phyloP scores from a whole-genome alignment of 1,139 yeast genomes.

The Protomyces lactucae-debilis region DNA sequence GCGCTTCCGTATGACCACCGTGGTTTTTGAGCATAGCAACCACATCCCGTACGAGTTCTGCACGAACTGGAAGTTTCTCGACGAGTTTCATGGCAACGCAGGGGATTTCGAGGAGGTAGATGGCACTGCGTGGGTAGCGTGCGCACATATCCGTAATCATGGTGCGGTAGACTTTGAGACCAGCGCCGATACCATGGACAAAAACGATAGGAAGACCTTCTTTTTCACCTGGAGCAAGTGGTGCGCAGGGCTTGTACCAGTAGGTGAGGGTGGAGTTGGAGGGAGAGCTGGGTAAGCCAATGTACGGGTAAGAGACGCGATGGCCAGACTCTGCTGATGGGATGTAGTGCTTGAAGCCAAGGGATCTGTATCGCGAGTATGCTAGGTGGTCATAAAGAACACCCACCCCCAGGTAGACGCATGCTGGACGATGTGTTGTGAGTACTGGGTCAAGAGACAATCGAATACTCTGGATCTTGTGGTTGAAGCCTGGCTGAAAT shows the following conservation, averaged over 20 bases:
- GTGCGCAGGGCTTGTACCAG: conserved; percentile 22
- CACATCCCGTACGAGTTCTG: conserved; percentile 17
- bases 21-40: background rate
- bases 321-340: conserved; percentile 17
- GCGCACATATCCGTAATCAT: conserved; percentile 5
- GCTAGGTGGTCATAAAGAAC: conserved; percentile 20
- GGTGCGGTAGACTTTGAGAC: conserved; percentile 21
- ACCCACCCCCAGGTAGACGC: conserved; percentile 20
- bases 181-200: conserved; percentile 29
- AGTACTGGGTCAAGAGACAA: conserved; percentile 17
- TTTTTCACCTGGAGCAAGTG: background rate
- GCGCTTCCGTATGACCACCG: conserved; percentile 7
- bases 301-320: conserved; percentile 19
- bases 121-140: conserved; percentile 17
- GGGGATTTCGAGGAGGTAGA: conserved; percentile 24
- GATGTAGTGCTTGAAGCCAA: conserved; percentile 17
- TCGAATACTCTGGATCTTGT: conserved; percentile 13
- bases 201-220: conserved; percentile 22
- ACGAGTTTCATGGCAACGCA: conserved; percentile 24
- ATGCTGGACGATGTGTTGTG: conserved; percentile 18
- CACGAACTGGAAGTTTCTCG: conserved; percentile 14
- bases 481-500: conserved; percentile 12
- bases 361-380: conserved; percentile 3
- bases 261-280: conserved; percentile 17
- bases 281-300: conserved; percentile 13